Percentiles rank a stretch among this genome's conserved stretches.
phyloP scores from a whole-genome alignment of 2,329 filamentous ascomycete species.

The Sclerotinia spermophila region DNA sequence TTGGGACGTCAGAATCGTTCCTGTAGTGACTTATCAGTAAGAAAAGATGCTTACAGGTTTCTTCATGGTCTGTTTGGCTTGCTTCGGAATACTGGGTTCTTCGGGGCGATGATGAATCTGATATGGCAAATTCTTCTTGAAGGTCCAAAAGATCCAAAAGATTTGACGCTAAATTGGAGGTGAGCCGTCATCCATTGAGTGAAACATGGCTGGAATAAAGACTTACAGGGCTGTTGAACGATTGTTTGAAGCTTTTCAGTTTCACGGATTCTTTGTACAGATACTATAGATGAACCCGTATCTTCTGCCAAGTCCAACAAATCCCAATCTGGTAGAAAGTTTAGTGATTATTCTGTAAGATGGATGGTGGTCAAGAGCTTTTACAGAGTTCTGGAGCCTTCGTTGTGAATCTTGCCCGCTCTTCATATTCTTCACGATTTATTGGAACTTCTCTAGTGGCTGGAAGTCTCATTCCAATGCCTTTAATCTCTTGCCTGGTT shows the following conservation, averaged over 20 bases:
- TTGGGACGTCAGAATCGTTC: background rate
- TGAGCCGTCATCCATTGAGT: background rate
- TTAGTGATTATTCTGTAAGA: background rate
- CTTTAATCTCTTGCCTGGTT: background rate
- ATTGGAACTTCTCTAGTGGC: background rate
- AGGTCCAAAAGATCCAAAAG: background rate
- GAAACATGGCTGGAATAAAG: background rate
- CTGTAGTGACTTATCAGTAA: too few relatives aligned
- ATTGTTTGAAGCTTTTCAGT: background rate
- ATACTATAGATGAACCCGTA: background rate
- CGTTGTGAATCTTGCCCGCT: background rate
- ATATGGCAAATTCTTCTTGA: background rate
- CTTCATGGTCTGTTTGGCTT: background rate
- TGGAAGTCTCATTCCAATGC: accelerated
- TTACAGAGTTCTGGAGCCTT: background rate
- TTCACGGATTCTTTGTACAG: background rate
- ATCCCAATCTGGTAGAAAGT: background rate
- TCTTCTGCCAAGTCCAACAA: background rate
- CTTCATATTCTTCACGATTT: background rate
- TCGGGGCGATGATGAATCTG: background rate
- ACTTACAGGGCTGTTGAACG: background rate
- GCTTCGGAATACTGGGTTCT: background rate
- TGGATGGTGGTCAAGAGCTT: background rate
- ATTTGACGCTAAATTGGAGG: background rate
- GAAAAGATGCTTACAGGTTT: background rate